phyloP scores from a whole-genome alignment of 768 basidiomycete genomes.

The Mycena filopes region DNA sequence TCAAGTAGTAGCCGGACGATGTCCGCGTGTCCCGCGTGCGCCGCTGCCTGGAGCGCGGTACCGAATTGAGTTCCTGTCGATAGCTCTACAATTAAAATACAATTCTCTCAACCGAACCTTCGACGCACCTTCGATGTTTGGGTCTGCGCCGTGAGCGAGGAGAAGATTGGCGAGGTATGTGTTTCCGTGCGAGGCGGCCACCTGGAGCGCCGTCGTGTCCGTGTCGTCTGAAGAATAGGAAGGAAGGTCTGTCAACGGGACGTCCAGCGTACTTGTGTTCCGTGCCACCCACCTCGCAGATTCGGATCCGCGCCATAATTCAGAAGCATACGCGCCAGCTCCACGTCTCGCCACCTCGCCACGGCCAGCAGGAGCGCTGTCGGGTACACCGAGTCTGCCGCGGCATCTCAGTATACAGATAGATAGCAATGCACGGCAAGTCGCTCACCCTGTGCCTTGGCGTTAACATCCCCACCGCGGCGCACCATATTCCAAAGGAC shows the following conservation, averaged over 20 bases:
- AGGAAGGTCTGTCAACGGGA: not conserved
- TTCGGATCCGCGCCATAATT: conserved; percentile 11
- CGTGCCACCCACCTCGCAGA: not conserved
- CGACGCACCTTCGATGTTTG: conserved; percentile 5
- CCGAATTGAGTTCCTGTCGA: too few relatives aligned
- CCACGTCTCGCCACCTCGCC: not conserved
- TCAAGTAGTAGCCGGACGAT: not conserved
- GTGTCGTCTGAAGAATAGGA: not conserved
- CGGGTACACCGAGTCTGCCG: not conserved
- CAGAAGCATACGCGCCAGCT: not conserved
- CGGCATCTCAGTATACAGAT: not conserved
- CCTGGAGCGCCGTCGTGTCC: not conserved
- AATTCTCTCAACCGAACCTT: not conserved
- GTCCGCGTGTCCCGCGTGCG: not conserved
- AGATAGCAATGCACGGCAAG: not conserved
- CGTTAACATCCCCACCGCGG: conserved; percentile 12
- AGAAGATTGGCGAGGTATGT: not conserved
- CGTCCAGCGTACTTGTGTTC: too few relatives aligned
- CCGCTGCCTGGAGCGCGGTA: conserved; percentile 7
- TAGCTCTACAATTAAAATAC: not conserved
- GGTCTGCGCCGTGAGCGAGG: conserved; percentile 1
- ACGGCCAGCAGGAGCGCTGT: conserved; percentile 3
- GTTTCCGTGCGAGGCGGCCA: not conserved
- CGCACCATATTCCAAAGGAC: conserved; percentile 12
- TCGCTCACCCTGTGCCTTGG: not conserved